Evolutionary conservation across 164 flowering plant genomes (phyloP).

Genomic region (Chimonanthus salicifolius): DNA sequence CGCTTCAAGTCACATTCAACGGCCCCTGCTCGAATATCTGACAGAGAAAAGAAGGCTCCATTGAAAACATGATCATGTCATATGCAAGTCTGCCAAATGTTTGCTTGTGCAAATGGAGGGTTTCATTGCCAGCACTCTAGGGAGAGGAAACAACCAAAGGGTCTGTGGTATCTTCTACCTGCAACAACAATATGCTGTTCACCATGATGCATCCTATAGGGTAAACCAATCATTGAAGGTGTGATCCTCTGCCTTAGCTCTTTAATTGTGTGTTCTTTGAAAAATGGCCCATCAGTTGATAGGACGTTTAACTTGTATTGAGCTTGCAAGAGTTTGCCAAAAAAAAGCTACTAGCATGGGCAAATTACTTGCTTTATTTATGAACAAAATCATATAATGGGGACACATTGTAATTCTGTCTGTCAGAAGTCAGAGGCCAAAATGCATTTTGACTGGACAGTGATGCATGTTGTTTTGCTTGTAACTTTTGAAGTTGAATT

Average conservation of each 20-base stretch:
- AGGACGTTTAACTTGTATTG: no score
- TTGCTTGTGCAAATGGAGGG: not conserved
- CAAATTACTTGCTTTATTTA: no score
- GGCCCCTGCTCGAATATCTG: slow-evolving; percentile 86
- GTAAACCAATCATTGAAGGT: not conserved
- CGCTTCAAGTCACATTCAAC: slow-evolving; percentile 94
- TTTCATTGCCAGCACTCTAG: not conserved
- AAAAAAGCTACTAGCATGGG: no score
- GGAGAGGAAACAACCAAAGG: not conserved
- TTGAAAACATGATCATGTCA: slow-evolving; percentile 47
- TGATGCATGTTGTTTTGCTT: no score
- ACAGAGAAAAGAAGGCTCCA: slow-evolving; percentile 97
- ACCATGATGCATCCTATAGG: not conserved
- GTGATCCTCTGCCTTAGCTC: not conserved
- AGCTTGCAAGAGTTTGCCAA: no score
- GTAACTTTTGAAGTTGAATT: no score
- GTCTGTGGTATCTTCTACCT: not conserved
- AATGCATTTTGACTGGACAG: no score
- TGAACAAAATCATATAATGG: no score
- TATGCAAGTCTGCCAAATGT: not conserved
- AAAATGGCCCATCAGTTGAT: not conserved
- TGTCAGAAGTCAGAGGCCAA: no score
- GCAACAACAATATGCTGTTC: not conserved
- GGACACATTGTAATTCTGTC: no score
- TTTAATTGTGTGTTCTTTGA: not conserved